Evolutionary conservation across 148 eudicot species (phyloP), one percentile per base, ranked within the genome.

Genomic region (Hydrangea macrophylla): DNA sequence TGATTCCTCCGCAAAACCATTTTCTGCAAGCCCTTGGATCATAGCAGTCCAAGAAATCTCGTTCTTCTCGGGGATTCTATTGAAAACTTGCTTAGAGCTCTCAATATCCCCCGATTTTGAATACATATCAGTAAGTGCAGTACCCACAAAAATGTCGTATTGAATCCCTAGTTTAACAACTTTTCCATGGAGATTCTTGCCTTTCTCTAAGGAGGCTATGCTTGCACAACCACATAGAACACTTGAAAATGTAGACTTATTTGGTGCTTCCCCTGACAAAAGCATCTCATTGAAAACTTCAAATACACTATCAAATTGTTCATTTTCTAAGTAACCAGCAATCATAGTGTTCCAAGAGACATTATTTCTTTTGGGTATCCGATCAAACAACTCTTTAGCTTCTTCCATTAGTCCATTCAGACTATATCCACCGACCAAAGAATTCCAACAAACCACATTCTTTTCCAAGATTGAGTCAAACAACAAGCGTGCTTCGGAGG

Each of bases 1-100:
- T 15, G 79, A 58, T 55, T 83, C 79, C 58, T 74, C 68, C 7
- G 86, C 83, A 26, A 73, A 74, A 33, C 83, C 86, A 32, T 82
- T 82, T 67, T 82, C 86, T 23, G 86, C 86, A 22, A 83, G 84
- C 44, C 84, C 84, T 75, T 80, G 82, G 60, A 83, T 71, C 84
- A 83, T 83, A 57, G 81, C 86, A 20, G 81, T 80, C 84, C 86
- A 83, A 32, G 76, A 70, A 39, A 83, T 55, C 65, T 76, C 86
- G 55, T 80, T 83, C 65, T 75, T 80, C 22, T 36, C 45, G 0
- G 60, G 55, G 73, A 83, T 77, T 70, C 55, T 40, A 15, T 48
- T 17, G 48, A 83, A 83, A 26, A 77, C 31, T 51, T 45, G 58
- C 64, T 48, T 74, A 58, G 84, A 70, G 72, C 75, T 65, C 35